Evolutionary conservation across 495 filamentous ascomycete genomes (phyloP), one percentile per base, ranked within the genome.

Genomic region (Daldinia concentrica): DNA sequence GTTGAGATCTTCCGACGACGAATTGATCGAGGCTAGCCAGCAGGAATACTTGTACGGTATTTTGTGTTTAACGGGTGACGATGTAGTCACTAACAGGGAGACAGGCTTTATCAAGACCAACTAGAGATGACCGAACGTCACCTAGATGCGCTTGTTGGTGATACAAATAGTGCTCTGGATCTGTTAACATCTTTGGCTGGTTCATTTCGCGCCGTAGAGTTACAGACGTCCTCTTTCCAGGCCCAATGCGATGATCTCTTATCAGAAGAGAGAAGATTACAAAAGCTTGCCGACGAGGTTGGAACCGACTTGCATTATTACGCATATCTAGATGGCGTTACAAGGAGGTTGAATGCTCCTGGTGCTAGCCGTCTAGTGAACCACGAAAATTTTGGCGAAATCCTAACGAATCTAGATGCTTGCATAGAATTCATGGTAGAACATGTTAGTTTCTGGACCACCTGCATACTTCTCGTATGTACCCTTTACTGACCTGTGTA

Each of bases 271-370:
- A 89, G 86, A 67, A 88, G 91, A 14, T 85, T 97, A 24, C 87
- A 90, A 56, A 84, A 85, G 36, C 83, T 98, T 39, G 92, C 93
- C 1, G 89, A 94, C 68, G 89, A 91, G 30, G 91, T 99, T 51
- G 90, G 91, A 6, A 88, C 90, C 29, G 96, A 97, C 68, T 84
- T 97, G 6, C 89, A 93, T 69, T 97, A 97, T 77, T 99, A 98
- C 76, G 88, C 90, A 22, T 96, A 95, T 76, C 85, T 98, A 22
- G 95, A 98, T 64, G 94, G 91, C 56, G 92, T 95, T 55, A 97
- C 94, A 11, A 87, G 93, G 58, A 86, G 91, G 29, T 87, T 99
- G 45, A 97, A 98, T 83, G 94, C 94, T 24, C 95, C 96, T 8
- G 93, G 94, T 14, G 93, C 94, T 22, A 88, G 90, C 32, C 94